Evolutionary conservation across 495 filamentous ascomycete species (phyloP).

Genomic region (Venustampulla echinocandica): DNA sequence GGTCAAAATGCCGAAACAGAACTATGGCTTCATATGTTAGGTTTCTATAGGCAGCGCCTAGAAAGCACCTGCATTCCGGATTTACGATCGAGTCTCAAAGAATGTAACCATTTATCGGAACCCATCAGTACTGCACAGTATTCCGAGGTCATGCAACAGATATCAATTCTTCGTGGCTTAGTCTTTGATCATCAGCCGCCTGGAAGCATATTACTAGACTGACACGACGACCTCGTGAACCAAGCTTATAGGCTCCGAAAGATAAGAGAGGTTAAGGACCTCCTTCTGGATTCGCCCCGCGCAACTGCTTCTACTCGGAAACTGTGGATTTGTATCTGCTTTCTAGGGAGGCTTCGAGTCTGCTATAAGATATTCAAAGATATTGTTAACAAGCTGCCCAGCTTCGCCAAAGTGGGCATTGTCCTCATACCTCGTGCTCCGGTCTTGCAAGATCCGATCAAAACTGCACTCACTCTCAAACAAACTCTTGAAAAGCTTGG

Average conservation of each 20-base stretch:
- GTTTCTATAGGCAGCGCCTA: slow-evolving; percentile 15
- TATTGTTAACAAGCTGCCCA: not conserved
- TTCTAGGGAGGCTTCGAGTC: slow-evolving; percentile 25
- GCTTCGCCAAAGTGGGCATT: not conserved
- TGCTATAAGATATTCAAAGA: slow-evolving; percentile 22
- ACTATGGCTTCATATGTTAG: not conserved
- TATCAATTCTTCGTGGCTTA: not conserved
- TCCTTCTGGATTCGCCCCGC: not conserved
- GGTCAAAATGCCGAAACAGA: not conserved
- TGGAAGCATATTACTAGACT: not conserved
- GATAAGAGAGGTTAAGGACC: not conserved
- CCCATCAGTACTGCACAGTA: not conserved
- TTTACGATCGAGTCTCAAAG: slow-evolving; percentile 24
- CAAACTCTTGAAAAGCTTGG: not conserved
- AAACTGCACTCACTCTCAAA: not conserved
- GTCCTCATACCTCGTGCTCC: not conserved
- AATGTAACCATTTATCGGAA: too few relatives aligned
- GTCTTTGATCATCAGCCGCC: not conserved
- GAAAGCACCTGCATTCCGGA: slow-evolving; percentile 24
- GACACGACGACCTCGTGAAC: not conserved
- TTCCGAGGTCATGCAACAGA: not conserved
- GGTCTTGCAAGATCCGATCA: not conserved
- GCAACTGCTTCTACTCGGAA: slow-evolving; percentile 18
- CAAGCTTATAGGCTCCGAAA: not conserved
- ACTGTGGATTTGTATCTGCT: slow-evolving; percentile 24